Evolutionary conservation across 2,329 filamentous ascomycete species (phyloP).

Genomic region (Claviceps sorghi): DNA sequence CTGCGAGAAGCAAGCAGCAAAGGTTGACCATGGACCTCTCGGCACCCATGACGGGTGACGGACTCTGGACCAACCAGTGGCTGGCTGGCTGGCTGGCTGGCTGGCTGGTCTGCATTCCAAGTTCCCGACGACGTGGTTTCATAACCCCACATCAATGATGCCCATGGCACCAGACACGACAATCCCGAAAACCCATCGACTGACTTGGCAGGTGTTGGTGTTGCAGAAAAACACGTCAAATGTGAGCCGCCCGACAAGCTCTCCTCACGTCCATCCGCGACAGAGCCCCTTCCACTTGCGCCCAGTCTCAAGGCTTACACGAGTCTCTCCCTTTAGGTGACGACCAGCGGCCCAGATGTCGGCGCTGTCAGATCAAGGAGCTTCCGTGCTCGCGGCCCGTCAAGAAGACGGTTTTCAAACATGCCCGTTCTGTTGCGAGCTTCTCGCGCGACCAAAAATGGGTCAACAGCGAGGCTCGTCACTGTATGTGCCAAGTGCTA

Average conservation of each 20-base stretch:
- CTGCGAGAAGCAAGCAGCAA: neutral
- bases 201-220: neutral
- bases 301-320: neutral
- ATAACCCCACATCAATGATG: neutral
- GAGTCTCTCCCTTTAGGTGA: conserved; percentile 16
- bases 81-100: too few species aligned
- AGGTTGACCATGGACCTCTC: too few species aligned
- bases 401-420: conserved; percentile 23
- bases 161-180: neutral
- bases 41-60: too few species aligned
- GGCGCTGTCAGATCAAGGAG: conserved; percentile 19
- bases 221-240: conserved; percentile 21
- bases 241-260: conserved; percentile 11
- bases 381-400: conserved; percentile 20
- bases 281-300: neutral
- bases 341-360: conserved; percentile 22
- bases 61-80: neutral
- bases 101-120: neutral
- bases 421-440: conserved; percentile 17
- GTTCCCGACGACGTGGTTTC: neutral
- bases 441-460: conserved; percentile 22
- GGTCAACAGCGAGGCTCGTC: conserved; percentile 20
- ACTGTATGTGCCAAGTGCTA: conserved; percentile 15
- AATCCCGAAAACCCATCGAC: neutral
- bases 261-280: neutral